Evolutionary conservation across 2,329 filamentous ascomycete genomes (phyloP), one percentile per base, ranked within the genome.

Genomic region (Fusarium newnesense): DNA sequence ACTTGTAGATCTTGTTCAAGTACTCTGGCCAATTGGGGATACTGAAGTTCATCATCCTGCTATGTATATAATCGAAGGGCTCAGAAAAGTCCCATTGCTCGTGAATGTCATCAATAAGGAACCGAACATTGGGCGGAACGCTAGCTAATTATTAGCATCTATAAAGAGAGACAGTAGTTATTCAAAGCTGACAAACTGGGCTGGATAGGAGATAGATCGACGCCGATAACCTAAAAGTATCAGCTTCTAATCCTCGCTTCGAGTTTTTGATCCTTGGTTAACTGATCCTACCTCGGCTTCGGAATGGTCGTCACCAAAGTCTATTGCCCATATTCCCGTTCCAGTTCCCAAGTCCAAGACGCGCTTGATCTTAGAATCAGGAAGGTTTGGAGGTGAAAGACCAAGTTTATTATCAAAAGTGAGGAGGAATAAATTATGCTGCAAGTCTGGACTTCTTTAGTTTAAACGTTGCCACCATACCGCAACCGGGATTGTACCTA

Each of bases 341-440:
- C n/a, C n/a, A n/a, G n/a, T n/a, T n/a, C n/a, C n/a, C n/a, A 62
- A 24, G 21, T 62, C 60, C 15, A 62, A 26, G 10, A 57, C 60
- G 9, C 60, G 60, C 16, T 62, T 57, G 16, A 47, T 34, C 19
- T 40, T 40, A 2, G 60, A 57, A 16, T 46, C 32, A 12, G 50
- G 40, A 9, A 57, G 50, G 10, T 62, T 62, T 4, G 60, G 60
- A 16, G 60, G 60, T 7, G 32, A 57, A 7, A 62, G 50, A 19
- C 60, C 50, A 24, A 62, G 60, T n/a, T 62, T 46, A 18, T 62
- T 62, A 21, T 57, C 50, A 16, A 62, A 62, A 5, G 60, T 62
- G 13, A 57, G 34, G 12, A 62, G 60, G 18, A 54, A 62, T 13
- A 62, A 28, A 9, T 62, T 46, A 28, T 62, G 60, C 16, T 62